phyloP scores from a whole-genome alignment of 257 asterid species.

The Plantago major region DNA sequence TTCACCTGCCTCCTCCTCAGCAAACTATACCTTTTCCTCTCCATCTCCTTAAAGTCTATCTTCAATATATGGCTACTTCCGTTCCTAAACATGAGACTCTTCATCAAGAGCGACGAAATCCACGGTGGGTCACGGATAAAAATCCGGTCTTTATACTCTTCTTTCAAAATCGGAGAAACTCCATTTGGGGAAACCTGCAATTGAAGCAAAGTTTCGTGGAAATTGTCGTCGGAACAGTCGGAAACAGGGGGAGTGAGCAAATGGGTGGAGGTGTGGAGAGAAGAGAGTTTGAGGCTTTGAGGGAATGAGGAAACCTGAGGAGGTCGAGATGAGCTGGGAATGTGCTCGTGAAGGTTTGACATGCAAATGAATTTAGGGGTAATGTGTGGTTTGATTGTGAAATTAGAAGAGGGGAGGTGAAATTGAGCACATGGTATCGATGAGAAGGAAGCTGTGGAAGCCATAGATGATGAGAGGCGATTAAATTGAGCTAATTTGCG shows the following conservation, averaged over 20 bases:
- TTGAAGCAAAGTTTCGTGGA: conserved; percentile 32
- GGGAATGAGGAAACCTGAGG: conserved; percentile 54
- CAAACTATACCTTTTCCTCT: conserved; percentile 60
- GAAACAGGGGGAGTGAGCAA: conserved; percentile 48
- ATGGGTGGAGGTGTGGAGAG: conserved; percentile 55
- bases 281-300: conserved; percentile 55
- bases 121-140: conserved; percentile 84
- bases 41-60: conserved; percentile 64
- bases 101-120: conserved; percentile 73
- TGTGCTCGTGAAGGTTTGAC: conserved; percentile 29
- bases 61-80: conserved; percentile 43
- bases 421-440: conserved; percentile 57
- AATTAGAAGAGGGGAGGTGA: conserved; percentile 15
- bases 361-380: conserved; percentile 31
- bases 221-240: conserved; percentile 55
- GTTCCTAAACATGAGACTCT: conserved; percentile 53
- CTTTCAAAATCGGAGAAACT: conserved; percentile 22
- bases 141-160: conserved; percentile 38
- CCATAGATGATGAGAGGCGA: conserved; percentile 33
- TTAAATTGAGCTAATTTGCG: too few species aligned
- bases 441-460: conserved; percentile 61
- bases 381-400: conserved; percentile 29
- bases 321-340: conserved; percentile 30
- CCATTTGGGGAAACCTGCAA: conserved; percentile 43
- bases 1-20: conserved; percentile 71